phyloP scores from a whole-genome alignment of 1,284 basidiomycete species.

The Ustilago sp. region DNA sequence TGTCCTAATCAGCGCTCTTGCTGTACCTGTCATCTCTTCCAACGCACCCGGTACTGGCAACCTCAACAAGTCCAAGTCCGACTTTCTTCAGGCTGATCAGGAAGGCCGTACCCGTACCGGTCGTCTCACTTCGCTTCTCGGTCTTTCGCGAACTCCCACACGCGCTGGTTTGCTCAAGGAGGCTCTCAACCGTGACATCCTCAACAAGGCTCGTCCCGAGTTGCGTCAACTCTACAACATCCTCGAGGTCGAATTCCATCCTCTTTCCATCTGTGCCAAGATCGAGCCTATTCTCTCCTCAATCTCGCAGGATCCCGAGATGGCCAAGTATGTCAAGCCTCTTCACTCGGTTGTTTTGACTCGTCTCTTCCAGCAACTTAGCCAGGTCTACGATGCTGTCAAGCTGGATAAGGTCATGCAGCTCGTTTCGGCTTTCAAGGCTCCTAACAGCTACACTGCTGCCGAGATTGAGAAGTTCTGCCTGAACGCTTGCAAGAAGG shows the following conservation, averaged over 20 bases:
- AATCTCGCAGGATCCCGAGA: constrained; percentile 63
- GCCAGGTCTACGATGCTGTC: constrained; percentile 92
- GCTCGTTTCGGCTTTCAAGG: constrained; percentile 68
- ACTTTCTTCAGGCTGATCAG: constrained; percentile 75
- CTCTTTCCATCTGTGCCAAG: constrained; percentile 84
- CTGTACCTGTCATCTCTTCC: constrained; percentile 86
- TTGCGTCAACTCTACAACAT: constrained; percentile 88
- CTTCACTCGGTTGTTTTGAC: constrained; percentile 92
- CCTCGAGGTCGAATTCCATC: constrained; percentile 94
- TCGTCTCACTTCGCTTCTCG: constrained; percentile 86
- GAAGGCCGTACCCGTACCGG: constrained; percentile 75
- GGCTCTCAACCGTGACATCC: constrained; percentile 78
- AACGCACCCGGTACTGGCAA: constrained; percentile 73
- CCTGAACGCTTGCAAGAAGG: constrained; percentile 88
- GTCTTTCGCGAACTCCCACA: constrained; percentile 86
- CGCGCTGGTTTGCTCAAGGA: constrained; percentile 80
- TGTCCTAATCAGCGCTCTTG: constrained; percentile 91
- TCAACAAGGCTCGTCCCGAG: constrained; percentile 82
- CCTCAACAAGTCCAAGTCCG: constrained; percentile 71
- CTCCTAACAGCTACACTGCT: constrained; percentile 63
- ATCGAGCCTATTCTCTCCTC: constrained; percentile 83
- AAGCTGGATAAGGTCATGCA: constrained; percentile 71
- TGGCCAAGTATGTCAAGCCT: constrained; percentile 80
- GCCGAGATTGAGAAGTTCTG: constrained; percentile 76
- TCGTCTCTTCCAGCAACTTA: constrained; percentile 91